Base-by-base conservation (phyloP, 2,329 filamentous ascomycete genomes). In the Aspergillus sp. region DNA sequence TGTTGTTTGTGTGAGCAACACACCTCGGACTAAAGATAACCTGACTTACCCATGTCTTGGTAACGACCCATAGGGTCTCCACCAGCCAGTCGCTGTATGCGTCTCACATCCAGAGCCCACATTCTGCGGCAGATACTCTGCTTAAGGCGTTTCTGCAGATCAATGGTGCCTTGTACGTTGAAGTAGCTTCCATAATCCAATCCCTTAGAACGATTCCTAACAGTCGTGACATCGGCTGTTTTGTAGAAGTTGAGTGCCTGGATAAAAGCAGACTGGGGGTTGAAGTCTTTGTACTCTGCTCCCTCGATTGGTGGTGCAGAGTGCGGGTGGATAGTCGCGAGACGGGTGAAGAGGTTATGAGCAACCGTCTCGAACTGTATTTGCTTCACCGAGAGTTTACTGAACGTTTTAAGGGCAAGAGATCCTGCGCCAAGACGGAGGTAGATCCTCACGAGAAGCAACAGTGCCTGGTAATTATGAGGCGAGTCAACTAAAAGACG, bases 321-420 rank as follows among this genome's bases (percentile, higher is more conserved):
- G 52, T 77, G 73, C 38, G 80, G 80, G 60, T 82, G 80, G 21
- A 82, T 75, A 1, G 77, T 78, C 27, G 78, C 77, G 42, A 82
- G 73, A 19, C 80, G 78, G 0, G 80, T 81, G 62, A 79, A 78
- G 11, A 82, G 67, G 42, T 79, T 76, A 68, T 82, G 80, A 6
- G 78, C 77, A 48, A 82, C 75, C 17, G 77, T 78, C 63, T 82
- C 79, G 63, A 75, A 79, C 66, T 82, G 80, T 60, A 82, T 65
- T 56, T 82, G 80, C 64, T 82, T 82, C 54, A 82, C 72, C 15
- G 77, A 78, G 17, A 82, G 73, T 59, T 75, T 77, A 61, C 72
- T 70, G 65, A 82, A 82, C 10, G 72, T 74, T 42, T 72, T 75
- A 63, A 82, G 67, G n/a, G 80, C 80, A 17, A 80, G 71, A 27